A percentile compares a stretch with the other conserved stretches of the same genome.
phyloP scores from a whole-genome alignment of 2,329 filamentous ascomycete genomes.

The Scolecobasidium constrictum region DNA sequence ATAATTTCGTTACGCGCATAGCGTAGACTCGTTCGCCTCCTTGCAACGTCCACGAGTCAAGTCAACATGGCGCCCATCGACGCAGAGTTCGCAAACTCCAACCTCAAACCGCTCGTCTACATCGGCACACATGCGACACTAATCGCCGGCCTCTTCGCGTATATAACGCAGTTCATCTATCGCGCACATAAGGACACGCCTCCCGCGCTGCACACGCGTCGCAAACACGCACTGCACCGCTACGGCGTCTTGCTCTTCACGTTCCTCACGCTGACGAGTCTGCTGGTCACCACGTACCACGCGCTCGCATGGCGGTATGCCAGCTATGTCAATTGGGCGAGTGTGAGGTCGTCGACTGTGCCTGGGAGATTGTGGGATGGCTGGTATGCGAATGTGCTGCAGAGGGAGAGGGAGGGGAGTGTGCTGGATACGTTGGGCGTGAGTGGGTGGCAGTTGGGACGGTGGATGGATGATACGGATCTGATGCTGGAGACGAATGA shows the following conservation, averaged over 20 bases:
- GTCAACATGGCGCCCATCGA: slow-evolving; percentile 25
- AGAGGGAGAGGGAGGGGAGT: slow-evolving; percentile 19
- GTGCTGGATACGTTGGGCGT: slow-evolving; percentile 10
- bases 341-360: slow-evolving; percentile 26
- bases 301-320: slow-evolving; percentile 32
- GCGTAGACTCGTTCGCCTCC: no score
- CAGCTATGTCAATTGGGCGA: slow-evolving; percentile 42
- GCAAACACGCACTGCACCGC: slow-evolving; percentile 20
- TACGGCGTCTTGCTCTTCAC: slow-evolving; percentile 29
- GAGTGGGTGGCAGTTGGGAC: slow-evolving; percentile 27
- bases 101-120: slow-evolving; percentile 21
- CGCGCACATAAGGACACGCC: slow-evolving; percentile 22
- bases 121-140: slow-evolving; percentile 21
- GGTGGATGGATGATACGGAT: slow-evolving; percentile 45
- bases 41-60: no score
- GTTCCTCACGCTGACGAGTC: slow-evolving; percentile 33
- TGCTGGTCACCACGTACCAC: slow-evolving; percentile 34
- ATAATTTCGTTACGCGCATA: no score
- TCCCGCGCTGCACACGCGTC: slow-evolving; percentile 23
- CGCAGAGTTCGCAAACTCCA: slow-evolving; percentile 19
- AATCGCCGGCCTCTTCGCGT: slow-evolving; percentile 19
- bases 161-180: slow-evolving; percentile 20
- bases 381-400: slow-evolving; percentile 27
- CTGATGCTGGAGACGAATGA: slow-evolving; percentile 43
- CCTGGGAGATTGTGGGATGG: slow-evolving; percentile 30